Evolutionary conservation across 768 basidiomycete genomes (phyloP).

Genomic region (Collybia mongolica): DNA sequence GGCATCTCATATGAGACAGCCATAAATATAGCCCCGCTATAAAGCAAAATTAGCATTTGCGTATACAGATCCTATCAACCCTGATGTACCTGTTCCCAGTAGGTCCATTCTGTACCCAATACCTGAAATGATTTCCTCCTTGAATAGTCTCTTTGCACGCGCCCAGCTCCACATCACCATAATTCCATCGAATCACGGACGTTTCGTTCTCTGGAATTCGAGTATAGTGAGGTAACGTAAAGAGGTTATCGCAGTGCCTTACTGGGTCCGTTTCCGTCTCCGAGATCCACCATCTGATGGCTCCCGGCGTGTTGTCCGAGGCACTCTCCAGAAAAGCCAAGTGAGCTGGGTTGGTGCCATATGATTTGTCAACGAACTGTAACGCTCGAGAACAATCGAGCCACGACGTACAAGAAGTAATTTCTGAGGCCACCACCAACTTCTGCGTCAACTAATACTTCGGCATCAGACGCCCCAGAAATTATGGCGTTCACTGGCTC

Average conservation of each 20-base stretch:
- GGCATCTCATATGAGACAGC: constrained; percentile 75
- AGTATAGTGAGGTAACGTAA: constrained; percentile 1
- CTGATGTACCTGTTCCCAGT: constrained; percentile 52
- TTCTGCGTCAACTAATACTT: constrained; percentile 60
- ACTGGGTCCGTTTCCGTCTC: constrained; percentile 79
- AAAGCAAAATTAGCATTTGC: background rate
- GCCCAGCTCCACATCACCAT: constrained; percentile 76
- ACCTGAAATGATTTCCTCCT: constrained; percentile 87
- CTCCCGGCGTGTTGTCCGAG: constrained; percentile 77
- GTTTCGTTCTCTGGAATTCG: constrained; percentile 67
- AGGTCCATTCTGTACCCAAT: constrained; percentile 80
- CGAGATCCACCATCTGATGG: constrained; percentile 72
- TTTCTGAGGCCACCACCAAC: constrained; percentile 75
- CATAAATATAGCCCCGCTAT: constrained; percentile 72
- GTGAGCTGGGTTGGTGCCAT: constrained; percentile 41
- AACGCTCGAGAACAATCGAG: background rate
- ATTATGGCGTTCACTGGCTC: constrained; percentile 88
- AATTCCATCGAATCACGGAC: constrained; percentile 83
- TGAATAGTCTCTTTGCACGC: constrained; percentile 83
- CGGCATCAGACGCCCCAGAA: constrained; percentile 69
- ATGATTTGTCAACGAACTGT: no score
- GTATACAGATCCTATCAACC: background rate
- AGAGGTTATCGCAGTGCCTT: constrained; percentile 22
- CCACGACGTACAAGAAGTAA: constrained; percentile 67
- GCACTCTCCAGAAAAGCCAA: constrained; percentile 77